A percentile compares a stretch with the other conserved stretches of the same genome.
phyloP scores from a whole-genome alignment of 2,329 filamentous ascomycete genomes.

The Fusarium temperatum region DNA sequence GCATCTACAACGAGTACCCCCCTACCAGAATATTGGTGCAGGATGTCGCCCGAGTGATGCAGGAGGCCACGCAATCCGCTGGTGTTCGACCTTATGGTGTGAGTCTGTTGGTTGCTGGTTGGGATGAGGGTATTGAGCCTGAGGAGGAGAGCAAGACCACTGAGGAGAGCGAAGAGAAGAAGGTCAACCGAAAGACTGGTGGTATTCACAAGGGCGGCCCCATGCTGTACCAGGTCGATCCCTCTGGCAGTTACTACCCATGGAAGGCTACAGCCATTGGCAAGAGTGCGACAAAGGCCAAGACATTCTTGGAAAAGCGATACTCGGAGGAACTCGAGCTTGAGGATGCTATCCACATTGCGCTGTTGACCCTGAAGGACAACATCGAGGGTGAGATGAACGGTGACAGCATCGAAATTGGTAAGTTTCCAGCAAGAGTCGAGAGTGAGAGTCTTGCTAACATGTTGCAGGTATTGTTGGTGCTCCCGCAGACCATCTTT shows the following conservation, averaged over 20 bases:
- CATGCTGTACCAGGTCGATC: constrained; percentile 98
- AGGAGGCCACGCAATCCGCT: constrained; percentile 97
- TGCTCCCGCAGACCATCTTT: constrained; percentile 88
- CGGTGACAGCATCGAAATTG: constrained; percentile 97
- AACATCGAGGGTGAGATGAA: constrained; percentile 99
- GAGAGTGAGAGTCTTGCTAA: constrained; percentile 30
- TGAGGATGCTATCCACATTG: constrained; percentile 98
- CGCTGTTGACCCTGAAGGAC: constrained; percentile 95
- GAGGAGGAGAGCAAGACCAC: constrained; percentile 70
- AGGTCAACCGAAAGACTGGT: constrained; percentile 85
- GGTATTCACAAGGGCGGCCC: constrained; percentile 95
- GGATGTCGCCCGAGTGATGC: constrained; percentile 96
- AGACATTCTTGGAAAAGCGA: constrained; percentile 99
- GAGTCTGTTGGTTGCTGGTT: constrained; percentile 92
- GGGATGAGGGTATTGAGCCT: constrained; percentile 96
- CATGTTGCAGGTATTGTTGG: constrained; percentile 82
- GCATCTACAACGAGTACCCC: constrained; percentile 99
- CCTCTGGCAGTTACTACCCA: constrained; percentile 98
- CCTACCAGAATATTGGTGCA: constrained; percentile 98
- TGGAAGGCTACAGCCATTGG: constrained; percentile 99
- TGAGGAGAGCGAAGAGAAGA: constrained; percentile 73
- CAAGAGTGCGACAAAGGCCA: constrained; percentile 97
- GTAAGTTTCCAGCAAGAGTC: constrained; percentile 57
- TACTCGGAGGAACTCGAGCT: constrained; percentile 97
- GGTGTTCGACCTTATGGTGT: constrained; percentile 98